These are phyloP conservation scores for Starmerella tilneyi DNA, from an alignment of 805 yeast genomes.

Conservation along the genomic window DNA sequence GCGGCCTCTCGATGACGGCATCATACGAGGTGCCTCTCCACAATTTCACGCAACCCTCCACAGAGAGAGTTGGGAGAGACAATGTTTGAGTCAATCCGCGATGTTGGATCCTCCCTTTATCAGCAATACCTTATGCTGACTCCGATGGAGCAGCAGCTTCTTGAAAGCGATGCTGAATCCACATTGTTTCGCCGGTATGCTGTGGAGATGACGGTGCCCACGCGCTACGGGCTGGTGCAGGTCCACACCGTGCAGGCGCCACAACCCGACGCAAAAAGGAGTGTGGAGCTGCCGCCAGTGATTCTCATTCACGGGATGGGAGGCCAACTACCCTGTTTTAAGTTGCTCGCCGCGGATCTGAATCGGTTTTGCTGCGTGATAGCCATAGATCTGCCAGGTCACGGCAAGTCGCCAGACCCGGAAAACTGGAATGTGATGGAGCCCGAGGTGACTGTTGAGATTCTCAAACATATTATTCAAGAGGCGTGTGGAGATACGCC, in stretches of 20 bases:
- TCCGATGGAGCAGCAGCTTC: constrained; percentile 15
- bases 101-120: neutral
- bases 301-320: constrained; percentile 81
- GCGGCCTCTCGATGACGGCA: no score
- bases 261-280: constrained; percentile 25
- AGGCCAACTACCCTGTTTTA: constrained; percentile 80
- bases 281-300: constrained; percentile 43
- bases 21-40: no score
- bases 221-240: neutral
- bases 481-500: neutral
- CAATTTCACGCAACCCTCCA: no score
- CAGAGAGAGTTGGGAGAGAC: no score
- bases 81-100: neutral
- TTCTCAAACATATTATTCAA: constrained; percentile 19
- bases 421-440: constrained; percentile 10
- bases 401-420: constrained; percentile 43
- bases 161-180: constrained; percentile 3
- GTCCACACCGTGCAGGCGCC: constrained; percentile 33
- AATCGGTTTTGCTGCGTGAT: constrained; percentile 53
- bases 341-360: constrained; percentile 53
- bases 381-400: constrained; percentile 79
- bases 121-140: constrained; percentile 1
- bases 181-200: constrained; percentile 7
- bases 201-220: neutral
- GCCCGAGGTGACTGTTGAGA: constrained; percentile 17